phyloP scores from a whole-genome alignment of 352 stramenopile genomes.

The Thraustotheca clavata region DNA sequence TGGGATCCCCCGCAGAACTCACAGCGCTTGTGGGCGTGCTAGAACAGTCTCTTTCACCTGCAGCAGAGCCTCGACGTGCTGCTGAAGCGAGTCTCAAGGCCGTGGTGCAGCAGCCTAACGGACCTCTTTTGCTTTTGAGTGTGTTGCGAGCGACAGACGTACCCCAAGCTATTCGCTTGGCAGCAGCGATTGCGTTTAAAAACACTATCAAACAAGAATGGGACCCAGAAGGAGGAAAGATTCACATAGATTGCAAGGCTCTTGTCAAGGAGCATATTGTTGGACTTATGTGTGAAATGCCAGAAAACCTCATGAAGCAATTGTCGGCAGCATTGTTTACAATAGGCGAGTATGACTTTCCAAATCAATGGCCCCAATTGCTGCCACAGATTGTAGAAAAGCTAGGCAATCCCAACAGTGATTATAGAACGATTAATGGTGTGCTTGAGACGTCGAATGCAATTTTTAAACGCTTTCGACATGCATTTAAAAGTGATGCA shows the following conservation, averaged over 20 bases:
- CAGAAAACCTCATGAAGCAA: slow-evolving; percentile 89
- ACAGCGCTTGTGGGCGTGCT: slow-evolving; percentile 26
- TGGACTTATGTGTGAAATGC: slow-evolving; percentile 96
- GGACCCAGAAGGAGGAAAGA: slow-evolving; percentile 81
- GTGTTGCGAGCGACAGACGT: slow-evolving; percentile 58
- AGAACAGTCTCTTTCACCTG: slow-evolving; percentile 69
- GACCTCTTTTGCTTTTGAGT: slow-evolving; percentile 61
- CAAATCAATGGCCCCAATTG: slow-evolving; percentile 92
- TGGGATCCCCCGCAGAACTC: slow-evolving; percentile 17
- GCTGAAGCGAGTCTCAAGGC: slow-evolving; percentile 58
- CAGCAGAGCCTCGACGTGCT: slow-evolving; percentile 55
- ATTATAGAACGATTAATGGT: slow-evolving; percentile 91
- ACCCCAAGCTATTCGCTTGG: slow-evolving; percentile 55
- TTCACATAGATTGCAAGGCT: slow-evolving; percentile 80
- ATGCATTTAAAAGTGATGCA: slow-evolving; percentile 94
- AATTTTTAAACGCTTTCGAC: slow-evolving; percentile 96
- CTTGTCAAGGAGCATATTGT: slow-evolving; percentile 98
- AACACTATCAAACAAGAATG: slow-evolving; percentile 98
- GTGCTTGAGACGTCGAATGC: slow-evolving; percentile 97
- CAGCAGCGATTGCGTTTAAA: slow-evolving; percentile 90
- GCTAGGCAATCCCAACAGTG: slow-evolving; percentile 66
- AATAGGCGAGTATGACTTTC: slow-evolving; percentile 97
- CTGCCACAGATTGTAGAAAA: slow-evolving; percentile 92
- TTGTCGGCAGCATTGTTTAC: slow-evolving; percentile 95
- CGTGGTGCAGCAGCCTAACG: slow-evolving; percentile 52